Evolutionary conservation across 495 filamentous ascomycete species (phyloP), one percentile per base, ranked within the genome.

Genomic region (Hypoxylon intermedium): DNA sequence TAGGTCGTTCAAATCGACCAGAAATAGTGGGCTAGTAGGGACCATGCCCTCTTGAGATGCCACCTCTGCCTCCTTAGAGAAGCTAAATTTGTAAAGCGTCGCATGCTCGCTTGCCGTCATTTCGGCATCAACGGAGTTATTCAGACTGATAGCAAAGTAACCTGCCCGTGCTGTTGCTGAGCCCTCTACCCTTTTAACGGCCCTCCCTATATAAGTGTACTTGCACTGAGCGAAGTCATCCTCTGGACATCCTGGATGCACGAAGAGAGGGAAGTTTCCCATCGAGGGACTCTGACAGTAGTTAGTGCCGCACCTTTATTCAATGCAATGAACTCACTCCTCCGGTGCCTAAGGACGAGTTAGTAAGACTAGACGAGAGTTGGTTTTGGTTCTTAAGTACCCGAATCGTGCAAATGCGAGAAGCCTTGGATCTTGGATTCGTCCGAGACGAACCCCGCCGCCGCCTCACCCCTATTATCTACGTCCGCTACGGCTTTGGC

Each of bases 211-310:
- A 24, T 76, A 75, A 6, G 81, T 76, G 72, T 80, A 92, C 26
- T 77, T 72, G 69, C 89, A 92, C 26, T 82, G 74, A 36, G 82
- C 70, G 55, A 84, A 74, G 53, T 88, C 79, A 56, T 90, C 85
- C 13, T 81, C 79, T 0, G 84, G 80, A 53, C 89, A 93, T 20
- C 83, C 76, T 6, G 85, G 79, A 33, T 89, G 85, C 1, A 85
- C 78, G 58, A 92, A 92, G 0, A 92, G 75, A 0, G 89, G 87
- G 61, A 92, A 92, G 67, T 91, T 90, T 20, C 89, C 89, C 59
- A 93, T 66, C 1, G 86, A 89, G 7, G 87, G 78, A 9, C 76
- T 71, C 71, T 74, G 58, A 11, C 24, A 12, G 50, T 36, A 41
- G 44, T 68, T 42, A 66, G 63, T 68, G 23, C 62, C 67, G 36